Conservation (phyloP, 2,329 filamentous ascomycete genomes). For the Xylariaceae sp. region DNA sequence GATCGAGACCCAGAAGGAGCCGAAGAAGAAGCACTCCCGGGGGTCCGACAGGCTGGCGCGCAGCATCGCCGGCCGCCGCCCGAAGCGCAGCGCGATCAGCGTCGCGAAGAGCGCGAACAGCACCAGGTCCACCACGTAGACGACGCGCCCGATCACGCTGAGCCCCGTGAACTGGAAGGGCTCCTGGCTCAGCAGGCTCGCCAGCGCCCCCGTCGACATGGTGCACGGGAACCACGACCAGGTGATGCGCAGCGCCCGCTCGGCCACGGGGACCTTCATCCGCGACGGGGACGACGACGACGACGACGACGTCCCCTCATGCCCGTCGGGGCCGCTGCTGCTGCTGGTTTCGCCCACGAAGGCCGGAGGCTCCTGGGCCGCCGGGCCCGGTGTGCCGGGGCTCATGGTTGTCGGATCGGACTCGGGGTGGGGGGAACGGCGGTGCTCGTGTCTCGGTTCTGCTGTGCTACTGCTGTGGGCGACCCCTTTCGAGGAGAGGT, state of each 20-base stretch:
- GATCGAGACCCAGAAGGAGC: constrained; percentile 54
- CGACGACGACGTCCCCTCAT: too few relatives aligned
- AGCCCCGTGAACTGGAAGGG: constrained; percentile 41
- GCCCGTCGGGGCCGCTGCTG: too few relatives aligned
- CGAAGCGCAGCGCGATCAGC: constrained; percentile 2
- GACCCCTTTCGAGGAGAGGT: too few relatives aligned
- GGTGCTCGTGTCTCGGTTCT: too few relatives aligned
- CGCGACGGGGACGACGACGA: too few relatives aligned
- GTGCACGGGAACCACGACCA: constrained; percentile 26
- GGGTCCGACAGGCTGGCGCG: constrained; percentile 54
- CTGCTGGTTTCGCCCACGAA: too few relatives aligned
- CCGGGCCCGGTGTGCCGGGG: too few relatives aligned
- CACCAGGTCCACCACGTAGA: constrained; percentile 40
- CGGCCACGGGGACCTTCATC: too few relatives aligned
- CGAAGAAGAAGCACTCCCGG: constrained; percentile 58
- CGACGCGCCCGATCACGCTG: constrained; percentile 36
- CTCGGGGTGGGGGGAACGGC: too few relatives aligned
- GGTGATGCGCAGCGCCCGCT: not conserved
- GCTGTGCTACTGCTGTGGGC: too few relatives aligned
- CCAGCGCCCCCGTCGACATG: constrained; percentile 28
- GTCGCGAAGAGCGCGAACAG: constrained; percentile 19
- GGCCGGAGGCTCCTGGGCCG: too few relatives aligned
- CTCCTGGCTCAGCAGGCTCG: constrained; percentile 20
- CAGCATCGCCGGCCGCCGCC: constrained; percentile 28
- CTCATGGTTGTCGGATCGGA: too few relatives aligned